Evolutionary conservation across 495 filamentous ascomycete genomes (phyloP).

Genomic region (Chaetomium cochliodes): DNA sequence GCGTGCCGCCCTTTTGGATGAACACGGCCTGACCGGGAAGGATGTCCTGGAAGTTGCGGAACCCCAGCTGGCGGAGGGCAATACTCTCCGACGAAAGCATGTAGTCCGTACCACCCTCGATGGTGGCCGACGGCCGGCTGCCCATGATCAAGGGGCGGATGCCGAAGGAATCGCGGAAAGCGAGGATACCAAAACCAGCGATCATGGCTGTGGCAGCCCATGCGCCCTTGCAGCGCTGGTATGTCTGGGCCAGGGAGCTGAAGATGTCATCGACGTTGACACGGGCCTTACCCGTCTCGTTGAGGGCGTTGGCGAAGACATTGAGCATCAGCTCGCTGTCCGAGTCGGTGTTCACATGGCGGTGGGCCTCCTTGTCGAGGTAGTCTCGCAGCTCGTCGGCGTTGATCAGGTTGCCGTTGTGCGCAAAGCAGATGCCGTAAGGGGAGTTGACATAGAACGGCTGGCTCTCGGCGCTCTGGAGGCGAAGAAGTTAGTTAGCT

Average conservation of each 20-base stretch:
- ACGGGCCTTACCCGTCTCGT: slow-evolving; percentile 93
- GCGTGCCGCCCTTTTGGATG: slow-evolving; percentile 77
- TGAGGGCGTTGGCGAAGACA: slow-evolving; percentile 89
- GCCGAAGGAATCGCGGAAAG: slow-evolving; percentile 80
- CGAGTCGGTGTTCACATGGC: slow-evolving; percentile 95
- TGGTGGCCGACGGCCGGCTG: slow-evolving; percentile 59
- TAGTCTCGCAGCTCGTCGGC: slow-evolving; percentile 73
- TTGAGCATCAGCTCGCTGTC: slow-evolving; percentile 96
- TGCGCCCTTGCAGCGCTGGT: slow-evolving; percentile 74
- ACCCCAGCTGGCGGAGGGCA: slow-evolving; percentile 83
- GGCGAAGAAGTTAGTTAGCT: neutral
- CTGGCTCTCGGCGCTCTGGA: slow-evolving; percentile 67
- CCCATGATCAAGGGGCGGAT: slow-evolving; percentile 89
- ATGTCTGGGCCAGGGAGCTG: slow-evolving; percentile 69
- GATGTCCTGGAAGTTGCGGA: slow-evolving; percentile 77
- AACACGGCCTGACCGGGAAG: slow-evolving; percentile 91
- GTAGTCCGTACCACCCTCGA: slow-evolving; percentile 77
- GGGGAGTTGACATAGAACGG: slow-evolving; percentile 94
- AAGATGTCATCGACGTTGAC: slow-evolving; percentile 92
- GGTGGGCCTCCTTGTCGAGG: slow-evolving; percentile 83
- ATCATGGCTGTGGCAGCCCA: slow-evolving; percentile 81
- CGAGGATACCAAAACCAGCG: slow-evolving; percentile 87
- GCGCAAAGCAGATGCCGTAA: slow-evolving; percentile 63
- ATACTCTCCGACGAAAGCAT: slow-evolving; percentile 98
- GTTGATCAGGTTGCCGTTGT: slow-evolving; percentile 94